Evolutionary conservation across 2,329 filamentous ascomycete species (phyloP), one percentile per base, ranked within the genome.

Genomic region (Trichoderma sp.): DNA sequence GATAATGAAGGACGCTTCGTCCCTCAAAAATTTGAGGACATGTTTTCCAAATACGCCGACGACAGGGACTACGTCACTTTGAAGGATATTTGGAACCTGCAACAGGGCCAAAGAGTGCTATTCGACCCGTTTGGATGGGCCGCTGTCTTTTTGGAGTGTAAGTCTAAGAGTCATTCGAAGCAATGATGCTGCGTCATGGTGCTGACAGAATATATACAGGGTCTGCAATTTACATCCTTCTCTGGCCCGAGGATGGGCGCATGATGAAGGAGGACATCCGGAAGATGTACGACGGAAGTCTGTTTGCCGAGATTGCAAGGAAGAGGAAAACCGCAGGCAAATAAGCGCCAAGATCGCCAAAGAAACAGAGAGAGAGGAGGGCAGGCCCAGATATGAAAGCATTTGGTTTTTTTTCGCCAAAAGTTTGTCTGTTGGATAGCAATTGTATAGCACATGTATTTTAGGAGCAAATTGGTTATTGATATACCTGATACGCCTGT

Each of bases 261-360:
- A 82, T 89, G 77, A 81, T 77, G 73, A 89, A 89, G 76, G 86
- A 89, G 57, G 87, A 89, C 10, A 70, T 76, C 8, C 72, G 74
- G 0, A 69, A 70, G 3, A 33, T 76, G 5, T 76, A 74, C 6
- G 75, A 76, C 43, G 75, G 72, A 3, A 73, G 72, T 62, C 40
- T 73, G 1, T 73, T 73, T 47, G 70, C 67, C 14, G 62, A 69
- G 29, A 61, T 72, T 47, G 68, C 71, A 4, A 69, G 53, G 68
- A 24, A 66, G 61, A 66, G 52, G 24, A 56, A 62, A 35, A 43
- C 55, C 14, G 3, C 53, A 19, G n/a, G 40, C 55, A 59, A 67
- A 6, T 58, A 31, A 14, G 21, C 11, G 47, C 21, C n/a, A 49
- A 6, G 5, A 3, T 43, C 19, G 40, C 10, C 19, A 8, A 43